Conservation (phyloP, 208 protist genomes). For the Leishmania amazonensis region DNA sequence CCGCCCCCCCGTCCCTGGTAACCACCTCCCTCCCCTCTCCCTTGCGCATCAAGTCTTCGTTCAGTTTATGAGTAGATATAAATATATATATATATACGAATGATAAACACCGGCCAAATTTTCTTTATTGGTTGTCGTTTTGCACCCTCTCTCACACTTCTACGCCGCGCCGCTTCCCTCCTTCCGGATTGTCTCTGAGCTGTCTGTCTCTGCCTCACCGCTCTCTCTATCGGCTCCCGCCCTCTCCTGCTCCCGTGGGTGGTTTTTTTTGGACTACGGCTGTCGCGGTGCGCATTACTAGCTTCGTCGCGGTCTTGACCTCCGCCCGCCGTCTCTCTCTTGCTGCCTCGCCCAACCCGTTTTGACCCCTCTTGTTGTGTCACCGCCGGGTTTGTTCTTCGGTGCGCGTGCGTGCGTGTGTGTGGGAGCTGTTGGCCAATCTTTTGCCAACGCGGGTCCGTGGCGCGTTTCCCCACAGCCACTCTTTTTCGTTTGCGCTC, state of each 20-base stretch:
- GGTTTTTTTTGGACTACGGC: not conserved
- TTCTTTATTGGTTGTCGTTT: conserved; percentile 2
- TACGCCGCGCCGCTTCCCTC: not conserved
- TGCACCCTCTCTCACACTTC: not conserved
- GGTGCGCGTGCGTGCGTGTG: not conserved
- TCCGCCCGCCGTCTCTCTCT: not conserved
- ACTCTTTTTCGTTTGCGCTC: not conserved
- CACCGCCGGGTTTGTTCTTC: not conserved
- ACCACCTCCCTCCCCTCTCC: not conserved
- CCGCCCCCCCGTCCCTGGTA: not conserved
- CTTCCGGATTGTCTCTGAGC: not conserved
- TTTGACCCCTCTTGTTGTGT: not conserved
- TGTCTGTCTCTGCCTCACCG: not conserved
- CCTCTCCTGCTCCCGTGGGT: not conserved
- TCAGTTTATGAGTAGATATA: too few species aligned
- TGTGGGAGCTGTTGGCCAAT: too few species aligned
- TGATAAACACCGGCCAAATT: not conserved
- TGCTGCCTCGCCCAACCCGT: not conserved
- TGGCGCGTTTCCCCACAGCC: not conserved
- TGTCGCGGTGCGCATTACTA: not conserved
- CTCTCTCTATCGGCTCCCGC: not conserved
- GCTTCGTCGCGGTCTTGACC: not conserved
- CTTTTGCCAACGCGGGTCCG: too few species aligned
- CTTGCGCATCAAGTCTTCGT: not conserved
- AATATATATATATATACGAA: too few species aligned